These are phyloP conservation scores for Hypoxylon lienhwacheense DNA, from an alignment of 495 filamentous ascomycete species.

Conservation along the genomic window DNA sequence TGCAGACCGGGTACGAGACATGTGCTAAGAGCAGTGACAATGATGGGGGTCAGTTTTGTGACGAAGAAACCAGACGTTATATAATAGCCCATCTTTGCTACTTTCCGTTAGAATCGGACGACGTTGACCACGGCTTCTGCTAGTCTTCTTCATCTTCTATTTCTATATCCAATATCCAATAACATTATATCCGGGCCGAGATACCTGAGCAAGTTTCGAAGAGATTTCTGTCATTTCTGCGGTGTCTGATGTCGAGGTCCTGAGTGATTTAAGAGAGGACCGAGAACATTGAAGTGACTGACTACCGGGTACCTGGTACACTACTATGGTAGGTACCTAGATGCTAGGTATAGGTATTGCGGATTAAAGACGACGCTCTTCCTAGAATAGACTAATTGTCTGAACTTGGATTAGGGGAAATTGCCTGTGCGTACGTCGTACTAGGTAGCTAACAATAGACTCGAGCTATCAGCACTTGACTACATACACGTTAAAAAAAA, in stretches of 20 bases:
- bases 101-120: slow-evolving; percentile 5
- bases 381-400: no score
- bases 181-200: slow-evolving; percentile 7
- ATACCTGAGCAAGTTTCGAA: not conserved
- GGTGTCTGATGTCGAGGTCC: not conserved
- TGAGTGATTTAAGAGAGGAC: not conserved
- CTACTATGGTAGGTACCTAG: not conserved
- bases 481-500: no score
- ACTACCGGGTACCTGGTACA: no score
- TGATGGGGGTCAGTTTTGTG: no score
- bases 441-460: no score
- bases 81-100: slow-evolving; percentile 8
- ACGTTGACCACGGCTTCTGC: slow-evolving; percentile 7
- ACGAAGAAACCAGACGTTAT: no score
- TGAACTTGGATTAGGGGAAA: no score
- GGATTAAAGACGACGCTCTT: not conserved
- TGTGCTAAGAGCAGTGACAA: slow-evolving; percentile 8
- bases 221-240: not conserved
- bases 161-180: slow-evolving; percentile 16
- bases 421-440: no score
- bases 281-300: no score
- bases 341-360: not conserved
- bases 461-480: no score
- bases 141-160: slow-evolving; percentile 9
- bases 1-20: slow-evolving; percentile 14